Percentiles rank a stretch among this genome's conserved stretches.
phyloP scores from a whole-genome alignment of 257 asterid genomes.

The Solanum corneliomulleri region DNA sequence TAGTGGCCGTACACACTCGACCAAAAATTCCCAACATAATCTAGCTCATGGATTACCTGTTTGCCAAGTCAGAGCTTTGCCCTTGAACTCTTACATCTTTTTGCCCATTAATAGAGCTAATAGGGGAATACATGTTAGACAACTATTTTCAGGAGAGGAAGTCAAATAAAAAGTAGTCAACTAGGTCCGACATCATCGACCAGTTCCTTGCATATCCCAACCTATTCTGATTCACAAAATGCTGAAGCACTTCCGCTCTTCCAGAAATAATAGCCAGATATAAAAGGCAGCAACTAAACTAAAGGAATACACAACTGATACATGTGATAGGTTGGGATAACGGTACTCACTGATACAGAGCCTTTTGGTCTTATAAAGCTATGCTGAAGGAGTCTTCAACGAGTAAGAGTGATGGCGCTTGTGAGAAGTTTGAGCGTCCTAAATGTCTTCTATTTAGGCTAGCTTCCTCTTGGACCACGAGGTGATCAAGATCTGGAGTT shows the following conservation, averaged over 20 bases:
- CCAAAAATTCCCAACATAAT: neutral
- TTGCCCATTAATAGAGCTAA: slow-evolving; percentile 34
- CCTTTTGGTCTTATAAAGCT: neutral
- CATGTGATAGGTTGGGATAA: neutral
- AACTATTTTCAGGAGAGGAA: slow-evolving; percentile 8
- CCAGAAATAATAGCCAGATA: neutral
- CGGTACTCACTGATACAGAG: neutral
- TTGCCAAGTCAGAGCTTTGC: slow-evolving; percentile 29
- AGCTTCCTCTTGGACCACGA: neutral
- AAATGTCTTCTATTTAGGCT: neutral
- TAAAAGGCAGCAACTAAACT: neutral
- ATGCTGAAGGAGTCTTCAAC: neutral
- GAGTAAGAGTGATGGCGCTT: neutral
- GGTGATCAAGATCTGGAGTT: neutral
- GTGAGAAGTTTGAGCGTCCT: neutral
- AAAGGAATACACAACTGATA: neutral
- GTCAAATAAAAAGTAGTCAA: slow-evolving; percentile 15
- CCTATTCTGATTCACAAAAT: neutral
- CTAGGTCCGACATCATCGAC: slow-evolving; percentile 5
- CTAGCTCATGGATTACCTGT: slow-evolving; percentile 30
- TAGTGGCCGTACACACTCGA: neutral
- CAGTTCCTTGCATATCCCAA: neutral
- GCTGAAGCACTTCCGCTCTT: neutral
- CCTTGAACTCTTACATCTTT: slow-evolving; percentile 19
- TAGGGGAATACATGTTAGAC: slow-evolving; percentile 21